Base-by-base conservation (phyloP, 139 green algal species). In the Volvox reticuliferus region DNA sequence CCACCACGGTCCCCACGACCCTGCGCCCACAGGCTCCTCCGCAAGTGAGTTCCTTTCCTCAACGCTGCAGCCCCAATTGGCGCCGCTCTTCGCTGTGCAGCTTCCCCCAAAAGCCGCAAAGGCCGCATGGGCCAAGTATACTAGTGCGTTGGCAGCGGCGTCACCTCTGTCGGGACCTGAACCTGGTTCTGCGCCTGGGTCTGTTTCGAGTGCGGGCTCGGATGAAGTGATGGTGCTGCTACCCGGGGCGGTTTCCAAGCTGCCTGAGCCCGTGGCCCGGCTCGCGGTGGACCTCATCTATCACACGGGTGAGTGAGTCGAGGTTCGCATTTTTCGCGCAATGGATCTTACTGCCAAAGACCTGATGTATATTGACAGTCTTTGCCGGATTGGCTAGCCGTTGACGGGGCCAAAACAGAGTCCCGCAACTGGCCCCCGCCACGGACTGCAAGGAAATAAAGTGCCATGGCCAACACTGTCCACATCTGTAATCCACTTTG, bases 1-100 rank as follows among this genome's bases (percentile, higher is more conserved):
- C 44, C 44, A 14, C 44, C 44, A 55, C 44, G 9, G 44, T 55
- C 9, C 44, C 44, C 44, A 55, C 44, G 21, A 2, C 65, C 65
- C 65, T 28, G 2, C 65, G 65, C 24, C 2, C 85, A 12, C 91
- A 91, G 87, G 85, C 87, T 90, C 88, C 79, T 35, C 84, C 89
- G 78, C 78, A 44, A 87, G 67, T 55, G 22, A 62, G 21, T 83
- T 77, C 71, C 86, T 90, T 71, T 16, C 28, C 30, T 77, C 44
- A 12, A 36, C 63, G 35, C 37, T 92, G 87, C 92, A 96, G 89
- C 91, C 67, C 35, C 92, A 94, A 89, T 82, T 95, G n/a, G 88
- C 83, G 22, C 92, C 92, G 35, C 87, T 95, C 24, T 92, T 95
- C 84, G 80, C 61, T 2, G 33, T 87, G 16, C 69, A 91, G 67